These are phyloP conservation scores for Xylaria sp. DNA, from an alignment of 2,329 filamentous ascomycete species.

Conservation along the genomic window DNA sequence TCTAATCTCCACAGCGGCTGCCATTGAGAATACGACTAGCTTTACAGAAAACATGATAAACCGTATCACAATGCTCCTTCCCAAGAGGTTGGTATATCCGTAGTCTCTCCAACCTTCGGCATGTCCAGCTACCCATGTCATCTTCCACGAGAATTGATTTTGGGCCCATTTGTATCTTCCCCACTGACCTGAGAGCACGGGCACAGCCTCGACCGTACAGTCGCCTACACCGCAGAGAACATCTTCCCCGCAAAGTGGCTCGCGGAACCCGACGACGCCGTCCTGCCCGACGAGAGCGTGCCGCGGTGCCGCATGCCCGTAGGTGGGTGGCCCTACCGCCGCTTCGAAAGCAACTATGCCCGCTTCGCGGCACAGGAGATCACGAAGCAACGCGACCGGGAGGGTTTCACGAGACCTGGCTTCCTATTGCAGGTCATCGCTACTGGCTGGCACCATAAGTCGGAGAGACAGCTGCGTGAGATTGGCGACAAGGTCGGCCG, in stretches of 20 bases:
- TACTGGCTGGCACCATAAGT: constrained; percentile 83
- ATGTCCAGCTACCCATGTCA: no score
- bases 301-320: constrained; percentile 52
- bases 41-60: constrained; percentile 73
- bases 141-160: not conserved
- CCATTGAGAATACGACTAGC: constrained; percentile 69
- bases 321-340: constrained; percentile 44
- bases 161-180: not conserved
- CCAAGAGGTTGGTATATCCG: constrained; percentile 60
- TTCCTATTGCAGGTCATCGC: constrained; percentile 83
- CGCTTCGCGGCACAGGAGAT: constrained; percentile 85
- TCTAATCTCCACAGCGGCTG: constrained; percentile 71
- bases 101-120: not conserved
- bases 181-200: constrained; percentile 2
- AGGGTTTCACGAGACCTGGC: constrained; percentile 70
- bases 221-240: constrained; percentile 71
- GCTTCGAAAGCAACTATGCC: constrained; percentile 81
- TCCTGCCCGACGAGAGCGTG: constrained; percentile 57
- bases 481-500: constrained; percentile 77
- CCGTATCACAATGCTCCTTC: constrained; percentile 69
- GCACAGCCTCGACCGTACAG: constrained; percentile 67
- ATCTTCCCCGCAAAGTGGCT: constrained; percentile 77
- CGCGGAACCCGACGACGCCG: constrained; percentile 66
- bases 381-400: constrained; percentile 71
- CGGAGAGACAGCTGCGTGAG: constrained; percentile 69